Evolutionary conservation across 129 eudicot genomes (phyloP), one percentile per base, ranked within the genome.

Genomic region (Lonicera japonica): DNA sequence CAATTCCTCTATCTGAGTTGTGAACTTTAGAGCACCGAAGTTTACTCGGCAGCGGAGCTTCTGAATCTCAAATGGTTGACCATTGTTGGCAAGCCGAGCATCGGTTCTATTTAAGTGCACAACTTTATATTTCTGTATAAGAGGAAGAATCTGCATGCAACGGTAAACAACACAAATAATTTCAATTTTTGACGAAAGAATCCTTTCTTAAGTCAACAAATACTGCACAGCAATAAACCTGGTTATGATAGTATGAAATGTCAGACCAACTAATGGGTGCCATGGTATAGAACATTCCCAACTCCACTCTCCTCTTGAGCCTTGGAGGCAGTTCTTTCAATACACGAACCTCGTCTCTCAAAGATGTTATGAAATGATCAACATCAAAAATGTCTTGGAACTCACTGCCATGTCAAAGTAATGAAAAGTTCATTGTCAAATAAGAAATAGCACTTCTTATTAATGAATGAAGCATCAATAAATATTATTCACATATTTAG

Each of bases 191-290:
- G 45, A 56, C 5, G 63, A 34, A 60, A 62, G 68, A 67, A 50
- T 13, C 8, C 0, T 4, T 4, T 10, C 10, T 16, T 1, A 13
- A 43, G 13, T 43, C 50, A 15, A 17, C n/a, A 8, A 61, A 1
- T 11, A 40, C 39, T 21, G 0, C 8, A 18, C 19, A 5, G 15
- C 19, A 22, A 52, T 59, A 9, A 12, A 94, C 99, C 90, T 94
- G 99, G 65, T 83, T 81, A 47, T 78, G 88, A 73, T 94, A 94
- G 72, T 94, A 94, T 17, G 96, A 94, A 25, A 94, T 85, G 73
- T 94, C 89, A 36, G 99, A 94, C 99, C 99, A 94, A 77, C 99
- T 94, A 77, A 88, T 51, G 17, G 99, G 99, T 19, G 96, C 78
- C 99, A 94, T 94, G 19, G 89, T 69, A 59, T 85, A 77, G 36